Evolutionary conservation across 495 filamentous ascomycete species (phyloP), one percentile per base, ranked within the genome.

Genomic region (Hamigera avellanea): DNA sequence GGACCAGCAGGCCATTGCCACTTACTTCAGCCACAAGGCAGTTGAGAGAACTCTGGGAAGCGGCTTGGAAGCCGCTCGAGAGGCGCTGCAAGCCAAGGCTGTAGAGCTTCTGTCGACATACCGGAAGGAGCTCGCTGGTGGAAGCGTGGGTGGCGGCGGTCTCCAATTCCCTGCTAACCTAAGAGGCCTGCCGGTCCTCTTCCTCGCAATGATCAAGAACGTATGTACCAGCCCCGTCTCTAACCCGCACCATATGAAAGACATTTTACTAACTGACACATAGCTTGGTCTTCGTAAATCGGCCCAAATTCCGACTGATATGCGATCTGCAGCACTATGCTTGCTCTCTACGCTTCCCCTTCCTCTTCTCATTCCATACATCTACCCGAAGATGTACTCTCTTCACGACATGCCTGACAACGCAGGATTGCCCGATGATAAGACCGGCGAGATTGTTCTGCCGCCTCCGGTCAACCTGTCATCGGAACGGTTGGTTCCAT

Each of bases 361-460:
- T 18, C 85, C 87, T 9, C 75, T 98, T 14, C 61, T 98, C 45
- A 89, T 95, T 46, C 91, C 95, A 65, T 96, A 94, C 64, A 93
- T 98, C 46, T 93, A 96, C 64, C 88, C 89, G 13, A 77, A 76
- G 44, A 72, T 96, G 49, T 95, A 93, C 65, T 93, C 86, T 3
- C 72, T 95, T 27, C 89, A 96, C 48, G 89, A 96, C 59, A 95
- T 98, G 91, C 87, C 91, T n/a, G 86, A 94, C 59, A 77, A 76
- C 41, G 86, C 87, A 4, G 91, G 91, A 34, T 57, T 88, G 19
- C 83, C 87, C 1, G 83, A 96, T 51, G 72, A 79, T 18, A 68
- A 81, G 43, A 95, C 82, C 0, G 85, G 86, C 40, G 85, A 91
- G 49, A 95, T 89, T 39, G 64, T 81, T 15, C 76, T 98, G 8